phyloP scores from a whole-genome alignment of 768 basidiomycete genomes.

The Tricholoma sp. region DNA sequence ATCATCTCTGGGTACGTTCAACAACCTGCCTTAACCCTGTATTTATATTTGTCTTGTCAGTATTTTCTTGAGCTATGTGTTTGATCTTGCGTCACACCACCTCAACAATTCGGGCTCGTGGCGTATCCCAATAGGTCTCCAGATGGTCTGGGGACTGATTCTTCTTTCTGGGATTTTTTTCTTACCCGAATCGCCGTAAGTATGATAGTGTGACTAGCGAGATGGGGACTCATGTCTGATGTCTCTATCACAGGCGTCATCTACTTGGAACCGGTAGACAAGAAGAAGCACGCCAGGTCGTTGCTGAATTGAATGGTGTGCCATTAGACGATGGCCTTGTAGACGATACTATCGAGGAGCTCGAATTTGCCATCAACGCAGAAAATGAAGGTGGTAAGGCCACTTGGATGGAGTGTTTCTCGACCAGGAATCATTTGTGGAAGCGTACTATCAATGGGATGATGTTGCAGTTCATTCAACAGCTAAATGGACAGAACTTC shows the following conservation, averaged over 20 bases:
- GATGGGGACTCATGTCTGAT: not conserved
- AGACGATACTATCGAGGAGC: constrained; percentile 55
- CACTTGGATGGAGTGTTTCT: constrained; percentile 77
- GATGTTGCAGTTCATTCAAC: constrained; percentile 80
- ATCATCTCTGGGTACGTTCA: constrained; percentile 60
- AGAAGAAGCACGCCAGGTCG: constrained; percentile 52
- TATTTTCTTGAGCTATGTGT: constrained; percentile 65
- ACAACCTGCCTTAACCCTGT: not conserved
- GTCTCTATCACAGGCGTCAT: constrained; percentile 44
- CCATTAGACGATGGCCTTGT: constrained; percentile 54
- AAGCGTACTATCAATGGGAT: constrained; percentile 75
- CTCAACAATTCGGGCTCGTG: constrained; percentile 60
- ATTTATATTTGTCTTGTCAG: constrained; percentile 24
- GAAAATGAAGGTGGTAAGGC: constrained; percentile 82
- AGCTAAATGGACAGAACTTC: constrained; percentile 78
- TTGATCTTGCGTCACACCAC: constrained; percentile 62
- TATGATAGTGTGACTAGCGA: constrained; percentile 1
- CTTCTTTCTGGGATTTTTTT: constrained; percentile 68
- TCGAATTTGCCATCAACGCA: constrained; percentile 57
- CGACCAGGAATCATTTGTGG: constrained; percentile 60
- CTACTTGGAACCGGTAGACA: constrained; percentile 51
- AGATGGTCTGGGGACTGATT: constrained; percentile 64
- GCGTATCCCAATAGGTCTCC: constrained; percentile 69
- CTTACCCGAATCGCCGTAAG: constrained; percentile 75
- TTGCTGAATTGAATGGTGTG: constrained; percentile 62